Conservation (phyloP, 768 basidiomycete species). For the Hysterangium stoloniferum region DNA sequence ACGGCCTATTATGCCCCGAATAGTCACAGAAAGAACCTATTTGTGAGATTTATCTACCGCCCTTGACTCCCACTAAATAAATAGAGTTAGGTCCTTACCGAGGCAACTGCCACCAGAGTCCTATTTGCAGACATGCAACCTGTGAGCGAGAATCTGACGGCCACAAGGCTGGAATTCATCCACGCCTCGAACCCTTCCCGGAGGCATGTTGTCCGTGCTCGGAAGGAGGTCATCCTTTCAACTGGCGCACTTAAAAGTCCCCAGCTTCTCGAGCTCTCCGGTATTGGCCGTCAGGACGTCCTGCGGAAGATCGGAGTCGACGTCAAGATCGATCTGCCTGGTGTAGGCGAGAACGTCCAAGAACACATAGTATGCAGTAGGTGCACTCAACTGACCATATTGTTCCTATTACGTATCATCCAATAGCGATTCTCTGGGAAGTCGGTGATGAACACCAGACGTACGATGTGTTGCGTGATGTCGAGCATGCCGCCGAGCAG, state of each 20-base stretch:
- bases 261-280: slow-evolving; percentile 53
- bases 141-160: slow-evolving; percentile 23
- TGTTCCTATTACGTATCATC: too few species aligned
- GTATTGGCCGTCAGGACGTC: slow-evolving; percentile 51
- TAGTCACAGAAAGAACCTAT: slow-evolving; percentile 20
- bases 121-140: not conserved
- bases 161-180: slow-evolving; percentile 42
- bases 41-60: slow-evolving; percentile 2
- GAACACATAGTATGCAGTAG: slow-evolving; percentile 35
- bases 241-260: slow-evolving; percentile 39
- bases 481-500: slow-evolving; percentile 22
- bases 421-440: slow-evolving; percentile 15
- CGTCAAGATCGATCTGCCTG: slow-evolving; percentile 55
- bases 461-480: slow-evolving; percentile 25
- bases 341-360: slow-evolving; percentile 64
- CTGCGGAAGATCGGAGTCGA: slow-evolving; percentile 41
- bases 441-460: slow-evolving; percentile 24
- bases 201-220: slow-evolving; percentile 30
- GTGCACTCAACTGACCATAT: too few species aligned
- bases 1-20: slow-evolving; percentile 27
- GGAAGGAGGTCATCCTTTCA: slow-evolving; percentile 44
- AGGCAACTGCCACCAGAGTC: slow-evolving; percentile 24
- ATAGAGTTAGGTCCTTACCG: slow-evolving; percentile 15
- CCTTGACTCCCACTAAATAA: not conserved
- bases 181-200: slow-evolving; percentile 15